Base-by-base conservation (phyloP, 768 basidiomycete species). In the Tricholoma furcatifolium region DNA sequence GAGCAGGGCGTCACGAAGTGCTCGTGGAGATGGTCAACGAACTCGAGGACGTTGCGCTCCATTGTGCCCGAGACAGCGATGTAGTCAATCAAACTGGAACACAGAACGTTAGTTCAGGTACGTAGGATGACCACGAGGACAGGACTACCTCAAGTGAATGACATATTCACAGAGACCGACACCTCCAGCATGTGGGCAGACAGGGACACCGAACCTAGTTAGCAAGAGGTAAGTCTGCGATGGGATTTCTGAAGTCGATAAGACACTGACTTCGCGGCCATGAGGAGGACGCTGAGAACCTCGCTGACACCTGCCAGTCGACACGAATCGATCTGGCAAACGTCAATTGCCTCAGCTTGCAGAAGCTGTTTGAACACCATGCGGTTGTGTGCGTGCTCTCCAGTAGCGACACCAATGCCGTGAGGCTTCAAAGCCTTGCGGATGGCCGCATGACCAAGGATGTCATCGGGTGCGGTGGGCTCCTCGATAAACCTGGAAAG, bases 351-450 rank as follows among this genome's bases (percentile, higher is more conserved):
- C 24, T 92, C 84, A 0, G 85, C 85, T 62, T 93, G 92, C 11
- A 98, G 77, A 6, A 97, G 76, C 67, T 96, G 95, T 72, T 96
- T 96, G 81, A 96, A 96, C n/a, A 89, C 80, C 79, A 95, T 92
- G 45, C 90, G 81, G 69, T 96, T 96, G 67, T 97, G 93, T 1
- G 91, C 93, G 61, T 96, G 93, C 73, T 97, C 94, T 23, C 93
- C 94, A 0, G 94, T 96, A 3, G 93, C 93, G 35, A 96, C 93
- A 27, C 91, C 91, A 55, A 96, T 94, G 0, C 87, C 86, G 63
- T 86, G 68, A 7, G 85, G 85, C 61, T 85, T 85, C 38, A 96
- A 75, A 7, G 81, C 89, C 65, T 82, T 88, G 53, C 91, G 83
- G 53, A 93, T 84, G 8, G 85, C 76, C 18, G 88, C 89, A 55